A percentile compares a stretch with the other conserved stretches of the same genome.
Conservation (phyloP, 768 basidiomycete genomes). For the Xerocomellus intermedius region DNA sequence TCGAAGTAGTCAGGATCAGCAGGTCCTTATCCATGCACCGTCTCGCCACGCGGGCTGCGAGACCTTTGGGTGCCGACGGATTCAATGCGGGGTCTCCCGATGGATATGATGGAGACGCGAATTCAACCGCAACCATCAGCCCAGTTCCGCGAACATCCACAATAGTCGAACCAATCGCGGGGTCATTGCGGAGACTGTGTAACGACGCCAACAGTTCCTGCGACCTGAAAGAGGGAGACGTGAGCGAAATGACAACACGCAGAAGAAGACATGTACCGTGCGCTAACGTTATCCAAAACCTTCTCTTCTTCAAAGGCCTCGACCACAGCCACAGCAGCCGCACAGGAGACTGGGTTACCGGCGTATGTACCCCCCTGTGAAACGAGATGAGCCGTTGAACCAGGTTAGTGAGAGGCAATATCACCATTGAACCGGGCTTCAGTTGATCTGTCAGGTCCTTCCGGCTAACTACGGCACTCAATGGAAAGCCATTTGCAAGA, state of each 20-base stretch:
- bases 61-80: conserved; percentile 42
- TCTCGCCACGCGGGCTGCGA: conserved; percentile 70
- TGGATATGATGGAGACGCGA: conserved; percentile 61
- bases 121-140: conserved; percentile 86
- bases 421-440: conserved; percentile 75
- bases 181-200: conserved; percentile 52
- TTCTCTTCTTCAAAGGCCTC: conserved; percentile 78
- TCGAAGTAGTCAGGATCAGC: conserved; percentile 84
- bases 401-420: conserved; percentile 3
- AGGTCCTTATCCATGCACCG: conserved; percentile 85
- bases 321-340: conserved; percentile 81
- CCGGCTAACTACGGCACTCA: conserved; percentile 80
- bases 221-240: conserved; percentile 45
- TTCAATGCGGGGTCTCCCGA: conserved; percentile 44
- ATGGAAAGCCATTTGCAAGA: conserved; percentile 89
- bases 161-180: conserved; percentile 54
- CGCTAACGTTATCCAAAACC: conserved; percentile 76
- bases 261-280: conserved; percentile 46
- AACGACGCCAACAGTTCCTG: conserved; percentile 67
- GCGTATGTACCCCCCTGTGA: conserved; percentile 83
- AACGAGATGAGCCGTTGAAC: conserved; percentile 7
- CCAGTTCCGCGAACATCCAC: conserved; percentile 88
- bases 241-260: conserved; percentile 1
- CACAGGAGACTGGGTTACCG: conserved; percentile 90
- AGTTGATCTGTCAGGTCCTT: conserved; percentile 81